Evolutionary conservation across 139 green algal species (phyloP).

Genomic region (Tetradesmus obliquus): DNA sequence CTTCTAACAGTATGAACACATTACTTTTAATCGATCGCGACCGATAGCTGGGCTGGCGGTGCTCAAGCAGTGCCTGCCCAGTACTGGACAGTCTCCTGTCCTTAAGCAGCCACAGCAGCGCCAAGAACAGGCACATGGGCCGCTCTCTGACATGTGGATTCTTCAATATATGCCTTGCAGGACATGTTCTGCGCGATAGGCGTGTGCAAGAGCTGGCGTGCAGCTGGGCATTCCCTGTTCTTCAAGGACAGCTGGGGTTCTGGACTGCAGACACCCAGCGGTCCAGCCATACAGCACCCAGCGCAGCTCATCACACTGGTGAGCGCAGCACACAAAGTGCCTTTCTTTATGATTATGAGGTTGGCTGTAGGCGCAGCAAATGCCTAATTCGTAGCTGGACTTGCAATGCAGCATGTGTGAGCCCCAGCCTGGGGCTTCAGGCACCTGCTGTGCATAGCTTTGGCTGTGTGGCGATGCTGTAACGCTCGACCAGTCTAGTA

Average conservation of each 20-base stretch:
- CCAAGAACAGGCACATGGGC: not conserved
- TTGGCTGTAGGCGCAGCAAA: not conserved
- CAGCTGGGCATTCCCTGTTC: not conserved
- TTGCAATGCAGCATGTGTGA: not conserved
- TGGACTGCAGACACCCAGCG: not conserved
- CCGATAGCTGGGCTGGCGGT: not conserved
- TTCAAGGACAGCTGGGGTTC: slow-evolving; percentile 26
- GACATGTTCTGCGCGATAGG: not conserved
- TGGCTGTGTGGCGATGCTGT: not conserved
- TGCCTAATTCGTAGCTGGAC: not conserved
- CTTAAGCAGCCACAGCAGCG: not conserved
- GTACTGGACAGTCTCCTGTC: not conserved
- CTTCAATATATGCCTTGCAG: not conserved
- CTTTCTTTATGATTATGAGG: too few species aligned
- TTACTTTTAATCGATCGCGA: not conserved
- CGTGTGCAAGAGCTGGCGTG: slow-evolving; percentile 28
- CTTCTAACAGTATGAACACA: not conserved
- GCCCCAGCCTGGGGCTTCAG: not conserved
- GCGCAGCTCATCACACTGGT: slow-evolving; percentile 24
- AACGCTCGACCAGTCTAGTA: not conserved
- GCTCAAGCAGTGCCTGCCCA: not conserved
- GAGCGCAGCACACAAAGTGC: not conserved
- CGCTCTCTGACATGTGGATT: not conserved
- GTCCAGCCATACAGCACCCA: slow-evolving; percentile 24
- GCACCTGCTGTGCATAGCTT: not conserved